A percentile compares a stretch with the other conserved stretches of the same genome.
Evolutionary conservation across 495 filamentous ascomycete species (phyloP).

Genomic region (Astrocystis sublimbata): DNA sequence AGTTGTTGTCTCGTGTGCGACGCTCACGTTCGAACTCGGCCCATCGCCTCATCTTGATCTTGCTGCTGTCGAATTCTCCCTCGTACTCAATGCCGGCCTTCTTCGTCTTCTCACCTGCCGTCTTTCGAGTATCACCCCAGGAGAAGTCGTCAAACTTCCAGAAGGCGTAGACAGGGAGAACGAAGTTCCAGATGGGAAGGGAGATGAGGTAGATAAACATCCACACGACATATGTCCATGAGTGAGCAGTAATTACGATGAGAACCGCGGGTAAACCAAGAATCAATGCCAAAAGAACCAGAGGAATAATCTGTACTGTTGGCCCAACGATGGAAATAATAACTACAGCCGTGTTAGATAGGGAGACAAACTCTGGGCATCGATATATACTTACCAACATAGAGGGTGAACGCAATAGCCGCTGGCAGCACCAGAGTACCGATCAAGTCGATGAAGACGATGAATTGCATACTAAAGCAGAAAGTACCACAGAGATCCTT

Average conservation of each 20-base stretch:
- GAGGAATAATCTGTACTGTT: conserved; percentile 88
- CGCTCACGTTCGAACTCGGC: conserved; percentile 81
- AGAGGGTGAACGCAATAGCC: conserved; percentile 95
- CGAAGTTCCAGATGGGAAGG: conserved; percentile 96
- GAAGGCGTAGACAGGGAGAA: conserved; percentile 91
- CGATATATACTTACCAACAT: conserved; percentile 66
- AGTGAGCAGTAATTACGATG: conserved; percentile 94
- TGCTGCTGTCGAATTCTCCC: conserved; percentile 95
- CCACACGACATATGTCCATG: conserved; percentile 90
- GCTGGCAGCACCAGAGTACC: conserved; percentile 94
- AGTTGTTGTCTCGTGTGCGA: conserved; percentile 40
- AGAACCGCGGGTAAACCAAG: conserved; percentile 90
- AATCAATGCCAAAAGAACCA: conserved; percentile 88
- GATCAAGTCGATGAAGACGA: conserved; percentile 93
- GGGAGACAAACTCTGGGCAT: background rate
- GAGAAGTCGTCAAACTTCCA: conserved; percentile 99
- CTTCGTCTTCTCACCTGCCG: conserved; percentile 83
- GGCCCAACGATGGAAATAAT: conserved; percentile 80
- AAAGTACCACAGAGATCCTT: conserved; percentile 97
- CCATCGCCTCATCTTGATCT: conserved; percentile 99
- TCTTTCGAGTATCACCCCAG: conserved; percentile 98
- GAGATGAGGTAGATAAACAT: conserved; percentile 95
- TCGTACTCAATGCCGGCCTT: conserved; percentile 78
- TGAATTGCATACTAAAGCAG: conserved; percentile 99
- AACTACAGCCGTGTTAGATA: conserved; percentile 51